Evolutionary conservation across 2,329 filamentous ascomycete species (phyloP).

Genomic region (Fusarium tuaranense): DNA sequence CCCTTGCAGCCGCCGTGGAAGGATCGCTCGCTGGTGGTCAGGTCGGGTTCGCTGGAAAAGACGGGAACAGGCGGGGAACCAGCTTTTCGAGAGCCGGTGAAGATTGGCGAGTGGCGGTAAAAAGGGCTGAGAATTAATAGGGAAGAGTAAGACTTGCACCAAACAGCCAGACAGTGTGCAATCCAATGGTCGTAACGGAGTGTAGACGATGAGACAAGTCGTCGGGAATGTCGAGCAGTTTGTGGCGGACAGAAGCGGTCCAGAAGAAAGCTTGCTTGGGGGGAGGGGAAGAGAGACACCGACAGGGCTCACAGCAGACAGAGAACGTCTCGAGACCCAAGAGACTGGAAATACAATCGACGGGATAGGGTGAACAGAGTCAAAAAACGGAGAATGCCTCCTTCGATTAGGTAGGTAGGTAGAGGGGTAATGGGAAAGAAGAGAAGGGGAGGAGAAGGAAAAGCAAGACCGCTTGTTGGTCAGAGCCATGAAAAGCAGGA

Average conservation of each 20-base stretch:
- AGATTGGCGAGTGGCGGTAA: constrained; percentile 35
- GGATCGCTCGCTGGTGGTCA: constrained; percentile 20
- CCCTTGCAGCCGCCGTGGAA: neutral
- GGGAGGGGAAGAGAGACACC: neutral
- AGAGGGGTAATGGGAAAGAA: neutral
- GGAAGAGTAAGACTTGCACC: constrained; percentile 15
- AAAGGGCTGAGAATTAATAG: constrained; percentile 20
- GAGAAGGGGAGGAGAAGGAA: neutral
- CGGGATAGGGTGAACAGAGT: constrained; percentile 9
- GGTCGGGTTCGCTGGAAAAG: constrained; percentile 13
- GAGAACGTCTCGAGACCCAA: constrained; percentile 19
- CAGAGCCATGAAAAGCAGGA: neutral
- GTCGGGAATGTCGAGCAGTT: constrained; percentile 28
- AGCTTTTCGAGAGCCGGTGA: constrained; percentile 23
- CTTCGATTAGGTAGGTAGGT: neutral
- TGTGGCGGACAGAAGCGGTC: constrained; percentile 3
- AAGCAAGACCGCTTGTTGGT: constrained; percentile 12
- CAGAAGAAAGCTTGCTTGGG: neutral
- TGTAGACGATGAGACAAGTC: constrained; percentile 5
- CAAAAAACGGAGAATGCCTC: neutral
- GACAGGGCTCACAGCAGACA: neutral
- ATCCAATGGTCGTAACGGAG: constrained; percentile 1
- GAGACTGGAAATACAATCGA: constrained; percentile 10
- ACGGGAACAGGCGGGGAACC: constrained; percentile 35
- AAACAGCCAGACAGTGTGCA: constrained; percentile 21